These are phyloP conservation scores for Aspergillus tubingensis DNA, from an alignment of 2,329 filamentous ascomycete genomes.

Conservation along the genomic window DNA sequence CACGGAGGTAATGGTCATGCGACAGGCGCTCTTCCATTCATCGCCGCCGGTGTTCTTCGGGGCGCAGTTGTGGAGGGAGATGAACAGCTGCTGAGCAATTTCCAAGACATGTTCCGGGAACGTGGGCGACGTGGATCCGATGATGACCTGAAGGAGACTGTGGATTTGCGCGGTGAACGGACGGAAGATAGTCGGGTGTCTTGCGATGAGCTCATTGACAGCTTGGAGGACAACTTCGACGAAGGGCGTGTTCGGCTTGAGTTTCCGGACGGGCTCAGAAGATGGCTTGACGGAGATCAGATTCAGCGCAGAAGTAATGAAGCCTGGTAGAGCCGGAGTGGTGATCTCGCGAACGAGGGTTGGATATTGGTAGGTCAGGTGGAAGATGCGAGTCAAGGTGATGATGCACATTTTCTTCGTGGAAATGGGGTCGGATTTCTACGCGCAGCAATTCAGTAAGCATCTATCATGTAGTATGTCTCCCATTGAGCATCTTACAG, in stretches of 20 bases:
- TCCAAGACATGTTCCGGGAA: slow-evolving; percentile 57
- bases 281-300: slow-evolving; percentile 55
- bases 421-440: slow-evolving; percentile 76
- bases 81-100: slow-evolving; percentile 65
- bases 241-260: slow-evolving; percentile 50
- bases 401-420: slow-evolving; percentile 77
- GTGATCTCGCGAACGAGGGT: slow-evolving; percentile 85
- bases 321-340: slow-evolving; percentile 75
- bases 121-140: slow-evolving; percentile 62
- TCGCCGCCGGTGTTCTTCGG: slow-evolving; percentile 75
- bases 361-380: slow-evolving; percentile 76
- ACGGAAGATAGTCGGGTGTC: slow-evolving; percentile 80
- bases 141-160: slow-evolving; percentile 58
- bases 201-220: slow-evolving; percentile 71
- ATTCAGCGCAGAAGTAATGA: slow-evolving; percentile 72
- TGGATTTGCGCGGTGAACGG: slow-evolving; percentile 71
- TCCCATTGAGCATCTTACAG: slow-evolving; percentile 51
- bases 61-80: slow-evolving; percentile 76
- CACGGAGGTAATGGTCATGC: slow-evolving; percentile 61
- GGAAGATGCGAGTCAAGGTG: slow-evolving; percentile 79
- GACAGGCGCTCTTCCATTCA: slow-evolving; percentile 74
- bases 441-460: slow-evolving; percentile 17
- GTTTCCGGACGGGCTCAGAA: slow-evolving; percentile 37
- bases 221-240: slow-evolving; percentile 70
- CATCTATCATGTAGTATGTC: neutral